A percentile compares a stretch with the other conserved stretches of the same genome.
These are phyloP conservation scores for Daldinia vernicosa DNA, from an alignment of 495 filamentous ascomycete species.

Conservation along the genomic window DNA sequence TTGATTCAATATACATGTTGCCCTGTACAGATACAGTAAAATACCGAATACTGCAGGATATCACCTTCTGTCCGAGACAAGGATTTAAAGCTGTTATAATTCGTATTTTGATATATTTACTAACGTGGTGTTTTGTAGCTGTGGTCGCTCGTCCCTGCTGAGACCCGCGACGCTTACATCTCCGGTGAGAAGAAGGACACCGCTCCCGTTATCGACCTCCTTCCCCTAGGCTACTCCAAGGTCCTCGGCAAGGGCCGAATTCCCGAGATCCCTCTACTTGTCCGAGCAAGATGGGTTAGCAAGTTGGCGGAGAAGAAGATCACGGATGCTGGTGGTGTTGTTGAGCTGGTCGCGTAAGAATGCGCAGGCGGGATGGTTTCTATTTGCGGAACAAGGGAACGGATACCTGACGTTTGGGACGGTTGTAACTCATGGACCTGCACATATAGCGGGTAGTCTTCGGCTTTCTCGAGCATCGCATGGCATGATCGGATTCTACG, in stretches of 20 bases:
- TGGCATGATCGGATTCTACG: slow-evolving; percentile 46
- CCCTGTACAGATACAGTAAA: neutral
- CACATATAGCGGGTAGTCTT: slow-evolving; percentile 40
- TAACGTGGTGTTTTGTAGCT: slow-evolving; percentile 61
- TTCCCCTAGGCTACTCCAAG: slow-evolving; percentile 91
- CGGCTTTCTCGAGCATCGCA: slow-evolving; percentile 45
- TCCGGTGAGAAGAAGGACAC: slow-evolving; percentile 76
- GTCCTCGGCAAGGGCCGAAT: slow-evolving; percentile 92
- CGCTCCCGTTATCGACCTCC: slow-evolving; percentile 90
- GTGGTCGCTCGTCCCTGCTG: slow-evolving; percentile 81
- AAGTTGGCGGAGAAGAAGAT: slow-evolving; percentile 93
- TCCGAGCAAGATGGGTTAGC: slow-evolving; percentile 88
- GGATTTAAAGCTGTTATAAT: neutral
- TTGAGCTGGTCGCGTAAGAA: slow-evolving; percentile 88
- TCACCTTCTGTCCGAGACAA: neutral
- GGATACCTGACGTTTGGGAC: slow-evolving; percentile 44
- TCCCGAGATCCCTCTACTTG: slow-evolving; percentile 84
- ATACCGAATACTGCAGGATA: slow-evolving; percentile 41
- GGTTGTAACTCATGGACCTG: slow-evolving; percentile 44
- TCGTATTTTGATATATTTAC: slow-evolving; percentile 69
- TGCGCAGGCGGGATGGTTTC: slow-evolving; percentile 34
- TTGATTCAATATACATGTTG: slow-evolving; percentile 3
- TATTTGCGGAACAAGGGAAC: slow-evolving; percentile 43
- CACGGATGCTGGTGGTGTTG: slow-evolving; percentile 88
- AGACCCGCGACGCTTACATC: slow-evolving; percentile 85